phyloP scores from a whole-genome alignment of 257 asterid species.

The Fraxinus excelsior region DNA sequence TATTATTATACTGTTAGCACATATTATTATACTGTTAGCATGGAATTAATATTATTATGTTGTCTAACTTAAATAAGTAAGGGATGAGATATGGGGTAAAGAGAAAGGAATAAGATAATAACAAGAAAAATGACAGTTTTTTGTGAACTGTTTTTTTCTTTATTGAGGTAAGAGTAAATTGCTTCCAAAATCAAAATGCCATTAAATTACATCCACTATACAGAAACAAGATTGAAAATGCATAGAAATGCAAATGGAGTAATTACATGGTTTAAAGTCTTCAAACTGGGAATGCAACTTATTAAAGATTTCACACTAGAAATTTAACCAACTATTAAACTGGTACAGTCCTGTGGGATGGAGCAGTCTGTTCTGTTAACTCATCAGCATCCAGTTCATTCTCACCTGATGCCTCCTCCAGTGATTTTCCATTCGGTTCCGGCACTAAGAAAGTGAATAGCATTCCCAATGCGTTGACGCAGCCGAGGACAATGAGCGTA shows the following conservation, averaged over 20 bases:
- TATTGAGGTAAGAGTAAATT: neutral
- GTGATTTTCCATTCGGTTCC: constrained; percentile 47
- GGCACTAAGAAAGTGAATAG: constrained; percentile 47
- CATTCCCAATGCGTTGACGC: constrained; percentile 34
- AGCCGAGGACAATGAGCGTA: constrained; percentile 37
- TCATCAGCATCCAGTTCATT: constrained; percentile 24
- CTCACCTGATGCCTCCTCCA: constrained; percentile 42
- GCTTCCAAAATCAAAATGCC: neutral
- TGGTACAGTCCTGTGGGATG: constrained; percentile 7
- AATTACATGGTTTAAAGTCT: neutral
- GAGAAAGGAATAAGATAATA: too few species aligned
- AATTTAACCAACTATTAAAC: constrained; percentile 14
- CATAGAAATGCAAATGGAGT: neutral
- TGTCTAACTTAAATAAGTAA: too few species aligned
- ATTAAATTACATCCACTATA: neutral
- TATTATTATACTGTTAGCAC: too few species aligned
- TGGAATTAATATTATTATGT: too few species aligned
- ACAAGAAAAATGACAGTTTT: neutral
- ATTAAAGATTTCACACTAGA: neutral
- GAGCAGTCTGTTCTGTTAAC: constrained; percentile 7
- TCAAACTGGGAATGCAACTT: neutral
- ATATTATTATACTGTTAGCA: too few species aligned
- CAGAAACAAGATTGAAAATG: neutral
- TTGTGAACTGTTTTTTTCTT: too few species aligned
- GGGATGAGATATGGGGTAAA: too few species aligned